Percentiles rank a stretch among this genome's conserved stretches.
Evolutionary conservation across 495 filamentous ascomycete genomes (phyloP).

Genomic region (Trichocladium uniseriatum): DNA sequence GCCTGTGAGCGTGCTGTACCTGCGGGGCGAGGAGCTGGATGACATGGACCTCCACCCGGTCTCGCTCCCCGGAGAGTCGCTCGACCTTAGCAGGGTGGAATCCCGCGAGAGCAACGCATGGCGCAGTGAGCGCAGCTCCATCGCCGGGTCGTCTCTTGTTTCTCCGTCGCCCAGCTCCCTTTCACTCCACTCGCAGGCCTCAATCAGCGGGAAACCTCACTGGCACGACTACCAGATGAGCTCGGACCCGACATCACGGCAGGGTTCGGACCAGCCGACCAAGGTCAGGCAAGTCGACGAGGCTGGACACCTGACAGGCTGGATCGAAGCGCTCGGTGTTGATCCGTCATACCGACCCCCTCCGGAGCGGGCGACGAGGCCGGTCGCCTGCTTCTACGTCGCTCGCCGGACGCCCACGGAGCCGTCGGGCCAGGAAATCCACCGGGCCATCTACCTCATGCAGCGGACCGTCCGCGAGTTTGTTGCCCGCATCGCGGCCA

Average conservation of each 20-base stretch:
- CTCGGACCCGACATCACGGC: slow-evolving; percentile 27
- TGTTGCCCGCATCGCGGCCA: slow-evolving; percentile 57
- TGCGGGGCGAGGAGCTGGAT: slow-evolving; percentile 74
- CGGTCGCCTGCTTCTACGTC: slow-evolving; percentile 84
- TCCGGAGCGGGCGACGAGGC: slow-evolving; percentile 55
- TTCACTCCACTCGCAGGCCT: slow-evolving; percentile 48
- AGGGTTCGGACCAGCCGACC: slow-evolving; percentile 32
- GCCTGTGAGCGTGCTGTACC: slow-evolving; percentile 72
- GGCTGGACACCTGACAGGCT: slow-evolving; percentile 55
- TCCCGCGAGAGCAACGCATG: slow-evolving; percentile 44
- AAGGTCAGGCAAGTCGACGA: slow-evolving; percentile 40
- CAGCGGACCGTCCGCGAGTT: slow-evolving; percentile 66
- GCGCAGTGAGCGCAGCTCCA: slow-evolving; percentile 49
- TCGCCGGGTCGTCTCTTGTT: slow-evolving; percentile 50
- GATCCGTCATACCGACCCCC: slow-evolving; percentile 80
- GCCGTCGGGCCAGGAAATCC: slow-evolving; percentile 51
- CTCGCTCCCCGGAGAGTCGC: slow-evolving; percentile 56
- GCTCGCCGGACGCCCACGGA: slow-evolving; percentile 47
- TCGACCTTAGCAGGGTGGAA: slow-evolving; percentile 49
- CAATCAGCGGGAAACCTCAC: slow-evolving; percentile 32
- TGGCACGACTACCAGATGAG: slow-evolving; percentile 45
- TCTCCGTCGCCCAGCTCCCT: slow-evolving; percentile 63
- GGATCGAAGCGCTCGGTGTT: slow-evolving; percentile 86
- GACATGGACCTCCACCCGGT: slow-evolving; percentile 88
- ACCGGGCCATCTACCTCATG: slow-evolving; percentile 80